A percentile compares a stretch with the other conserved stretches of the same genome.
Conservation (phyloP, 2,329 filamentous ascomycete species). For the Lasiodiplodia gonubiensis region DNA sequence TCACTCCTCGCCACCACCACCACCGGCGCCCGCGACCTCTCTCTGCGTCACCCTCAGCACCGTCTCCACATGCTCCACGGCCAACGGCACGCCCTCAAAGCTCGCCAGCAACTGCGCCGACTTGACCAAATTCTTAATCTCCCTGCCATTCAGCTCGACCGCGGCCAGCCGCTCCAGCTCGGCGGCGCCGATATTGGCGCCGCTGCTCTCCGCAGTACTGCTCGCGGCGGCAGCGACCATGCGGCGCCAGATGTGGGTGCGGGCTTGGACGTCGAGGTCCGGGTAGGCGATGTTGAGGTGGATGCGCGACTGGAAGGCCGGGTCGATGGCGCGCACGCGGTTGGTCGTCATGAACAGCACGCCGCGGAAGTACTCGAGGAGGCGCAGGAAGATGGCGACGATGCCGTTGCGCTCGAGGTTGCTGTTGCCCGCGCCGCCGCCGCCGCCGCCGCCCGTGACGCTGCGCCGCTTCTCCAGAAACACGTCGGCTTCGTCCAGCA, state of each 20-base stretch:
- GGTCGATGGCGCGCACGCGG: constrained; percentile 39
- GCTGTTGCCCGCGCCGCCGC: constrained; percentile 37
- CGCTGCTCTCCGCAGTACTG: no score
- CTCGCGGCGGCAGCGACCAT: no score
- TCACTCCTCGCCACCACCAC: background rate
- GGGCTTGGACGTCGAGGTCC: background rate
- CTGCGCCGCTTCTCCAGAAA: constrained; percentile 55
- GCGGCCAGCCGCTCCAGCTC: constrained; percentile 10
- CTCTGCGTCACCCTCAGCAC: background rate
- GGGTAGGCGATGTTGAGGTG: constrained; percentile 40
- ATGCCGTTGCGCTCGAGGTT: constrained; percentile 58
- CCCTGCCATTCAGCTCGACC: background rate
- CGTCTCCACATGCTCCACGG: background rate
- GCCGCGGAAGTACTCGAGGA: constrained; percentile 32
- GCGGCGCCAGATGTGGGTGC: background rate
- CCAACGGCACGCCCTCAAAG: background rate
- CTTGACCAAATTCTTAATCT: constrained; percentile 17
- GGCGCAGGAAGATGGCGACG: constrained; percentile 31
- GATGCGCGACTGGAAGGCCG: constrained; percentile 34
- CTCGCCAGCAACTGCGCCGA: constrained; percentile 10
- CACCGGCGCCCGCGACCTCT: background rate
- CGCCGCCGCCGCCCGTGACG: no score
- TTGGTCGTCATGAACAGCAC: constrained; percentile 46
- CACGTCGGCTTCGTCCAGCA: constrained; percentile 62
- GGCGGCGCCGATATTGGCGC: no score